phyloP scores from a whole-genome alignment of 1,284 basidiomycete species.

The Pseudozyma flocculosa region DNA sequence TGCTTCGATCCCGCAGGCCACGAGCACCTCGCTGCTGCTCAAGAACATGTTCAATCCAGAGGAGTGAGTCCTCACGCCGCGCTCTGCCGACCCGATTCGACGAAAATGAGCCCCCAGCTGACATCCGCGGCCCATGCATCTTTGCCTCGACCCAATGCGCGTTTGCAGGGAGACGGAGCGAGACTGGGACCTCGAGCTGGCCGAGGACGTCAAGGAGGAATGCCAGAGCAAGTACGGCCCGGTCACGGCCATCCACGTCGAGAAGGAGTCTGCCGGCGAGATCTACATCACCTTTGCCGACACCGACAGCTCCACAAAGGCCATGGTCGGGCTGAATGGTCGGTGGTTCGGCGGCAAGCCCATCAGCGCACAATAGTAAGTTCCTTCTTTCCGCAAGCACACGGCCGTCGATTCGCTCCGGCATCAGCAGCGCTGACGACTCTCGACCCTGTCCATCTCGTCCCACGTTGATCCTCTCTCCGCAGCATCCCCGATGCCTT shows the following conservation, averaged over 20 bases:
- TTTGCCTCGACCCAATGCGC: too few species aligned
- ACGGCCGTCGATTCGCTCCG: not conserved
- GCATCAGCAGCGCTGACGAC: too few species aligned
- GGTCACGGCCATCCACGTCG: constrained; percentile 84
- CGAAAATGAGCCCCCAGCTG: too few species aligned
- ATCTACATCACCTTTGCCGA: constrained; percentile 90
- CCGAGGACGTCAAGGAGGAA: constrained; percentile 92
- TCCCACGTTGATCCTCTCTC: too few species aligned
- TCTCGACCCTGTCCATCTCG: too few species aligned
- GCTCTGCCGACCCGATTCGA: too few species aligned
- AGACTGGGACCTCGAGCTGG: constrained; percentile 94
- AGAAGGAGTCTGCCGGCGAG: constrained; percentile 86
- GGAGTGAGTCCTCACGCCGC: constrained; percentile 64
- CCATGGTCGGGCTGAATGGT: constrained; percentile 84
- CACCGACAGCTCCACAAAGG: constrained; percentile 76
- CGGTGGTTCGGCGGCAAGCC: constrained; percentile 62
- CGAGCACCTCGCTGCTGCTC: constrained; percentile 68
- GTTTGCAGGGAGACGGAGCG: constrained; percentile 74
- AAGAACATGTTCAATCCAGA: constrained; percentile 97
- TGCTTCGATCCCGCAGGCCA: constrained; percentile 69
- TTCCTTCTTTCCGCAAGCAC: constrained; percentile 10
- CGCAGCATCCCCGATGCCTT: constrained; percentile 41
- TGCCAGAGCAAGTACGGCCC: constrained; percentile 86
- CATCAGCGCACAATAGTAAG: constrained; percentile 52
- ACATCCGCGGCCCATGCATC: too few species aligned